phyloP scores from a whole-genome alignment of 2,329 filamentous ascomycete species.

The Aspergillus quadricinctus region DNA sequence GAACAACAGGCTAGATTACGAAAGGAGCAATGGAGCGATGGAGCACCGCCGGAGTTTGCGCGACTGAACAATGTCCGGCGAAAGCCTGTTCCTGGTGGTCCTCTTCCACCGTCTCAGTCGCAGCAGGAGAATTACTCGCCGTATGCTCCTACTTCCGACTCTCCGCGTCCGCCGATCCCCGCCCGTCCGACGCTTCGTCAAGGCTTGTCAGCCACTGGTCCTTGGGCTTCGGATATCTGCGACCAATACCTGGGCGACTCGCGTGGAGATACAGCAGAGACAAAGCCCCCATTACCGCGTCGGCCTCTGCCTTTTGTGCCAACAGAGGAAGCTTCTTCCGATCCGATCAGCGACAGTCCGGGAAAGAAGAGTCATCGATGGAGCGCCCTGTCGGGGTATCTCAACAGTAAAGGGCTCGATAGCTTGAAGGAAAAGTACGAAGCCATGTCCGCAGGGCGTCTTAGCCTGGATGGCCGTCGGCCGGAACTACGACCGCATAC shows the following conservation, averaged over 20 bases:
- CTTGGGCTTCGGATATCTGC: not conserved
- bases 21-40: conserved; percentile 21
- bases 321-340: conserved; percentile 16
- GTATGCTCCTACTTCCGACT: not conserved
- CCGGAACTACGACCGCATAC: conserved; percentile 22
- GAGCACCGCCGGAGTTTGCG: conserved; percentile 23
- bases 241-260: not conserved
- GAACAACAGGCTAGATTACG: conserved; percentile 24
- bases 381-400: conserved; percentile 26
- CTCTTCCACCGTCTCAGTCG: conserved; percentile 16
- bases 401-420: conserved; percentile 16
- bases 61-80: conserved; percentile 37
- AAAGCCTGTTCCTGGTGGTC: conserved; percentile 31
- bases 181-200: not conserved
- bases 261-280: not conserved
- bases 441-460: conserved; percentile 18
- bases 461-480: conserved; percentile 28
- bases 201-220: not conserved
- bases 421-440: conserved; percentile 23
- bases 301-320: conserved; percentile 29
- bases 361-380: conserved; percentile 23
- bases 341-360: conserved; percentile 4
- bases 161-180: not conserved
- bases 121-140: conserved; percentile 9
- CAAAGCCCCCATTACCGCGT: conserved; percentile 7